phyloP scores from a whole-genome alignment of 306 rosid species.

The Fragaria ananassa region DNA sequence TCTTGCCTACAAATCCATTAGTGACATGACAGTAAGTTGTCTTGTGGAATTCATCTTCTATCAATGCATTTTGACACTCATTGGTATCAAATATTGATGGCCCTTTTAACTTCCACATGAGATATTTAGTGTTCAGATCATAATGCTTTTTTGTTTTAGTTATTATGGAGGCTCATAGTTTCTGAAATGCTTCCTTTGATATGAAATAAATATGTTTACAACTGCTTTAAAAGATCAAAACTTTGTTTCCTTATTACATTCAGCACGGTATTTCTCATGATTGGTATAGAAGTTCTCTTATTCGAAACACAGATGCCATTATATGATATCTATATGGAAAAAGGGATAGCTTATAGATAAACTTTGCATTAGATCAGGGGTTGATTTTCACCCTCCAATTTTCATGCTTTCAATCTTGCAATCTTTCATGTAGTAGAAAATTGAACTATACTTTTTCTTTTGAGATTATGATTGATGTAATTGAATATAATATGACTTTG shows the following conservation, averaged over 20 bases:
- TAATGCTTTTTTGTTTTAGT: not conserved
- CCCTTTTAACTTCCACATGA: not conserved
- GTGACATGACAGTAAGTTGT: constrained; percentile 91
- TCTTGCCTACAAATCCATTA: constrained; percentile 85
- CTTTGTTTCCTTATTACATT: not conserved
- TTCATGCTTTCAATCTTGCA: not conserved
- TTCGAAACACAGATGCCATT: not conserved
- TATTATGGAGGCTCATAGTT: not conserved
- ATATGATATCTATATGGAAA: not conserved
- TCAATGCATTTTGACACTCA: not conserved
- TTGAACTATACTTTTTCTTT: not conserved
- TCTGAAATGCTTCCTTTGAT: not conserved
- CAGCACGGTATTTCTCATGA: not conserved
- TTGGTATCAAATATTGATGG: not conserved
- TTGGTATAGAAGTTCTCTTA: not conserved
- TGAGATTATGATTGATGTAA: not conserved
- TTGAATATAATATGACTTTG: not conserved
- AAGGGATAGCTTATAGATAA: not conserved
- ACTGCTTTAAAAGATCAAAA: not conserved
- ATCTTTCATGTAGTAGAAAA: not conserved
- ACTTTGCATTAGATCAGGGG: not conserved
- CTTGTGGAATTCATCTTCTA: constrained; percentile 2
- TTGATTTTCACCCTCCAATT: not conserved
- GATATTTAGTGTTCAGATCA: no score
- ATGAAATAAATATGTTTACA: not conserved